These are phyloP conservation scores for Rhizoclosmatium sp. DNA, from an alignment of 192 early-diverging fungal genomes.

Conservation along the genomic window DNA sequence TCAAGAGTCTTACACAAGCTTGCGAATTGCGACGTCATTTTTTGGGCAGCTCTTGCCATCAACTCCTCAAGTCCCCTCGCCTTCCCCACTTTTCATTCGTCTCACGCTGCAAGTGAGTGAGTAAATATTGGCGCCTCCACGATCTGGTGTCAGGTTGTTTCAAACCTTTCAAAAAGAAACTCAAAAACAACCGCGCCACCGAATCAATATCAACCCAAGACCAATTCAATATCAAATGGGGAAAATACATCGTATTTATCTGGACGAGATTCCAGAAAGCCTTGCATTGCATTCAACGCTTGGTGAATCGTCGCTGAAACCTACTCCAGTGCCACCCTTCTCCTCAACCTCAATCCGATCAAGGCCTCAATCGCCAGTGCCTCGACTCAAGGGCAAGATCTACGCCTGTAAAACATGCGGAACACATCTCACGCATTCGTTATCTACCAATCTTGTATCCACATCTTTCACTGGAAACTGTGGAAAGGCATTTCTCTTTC, in stretches of 20 bases:
- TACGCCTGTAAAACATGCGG: neutral
- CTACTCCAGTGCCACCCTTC: neutral
- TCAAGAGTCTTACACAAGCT: constrained; percentile 39
- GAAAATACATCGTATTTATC: constrained; percentile 7
- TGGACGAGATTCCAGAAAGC: constrained; percentile 13
- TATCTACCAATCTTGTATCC: neutral
- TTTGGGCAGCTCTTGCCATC: too few relatives aligned
- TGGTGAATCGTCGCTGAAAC: neutral
- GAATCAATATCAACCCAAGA: too few relatives aligned
- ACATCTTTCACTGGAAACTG: constrained; percentile 46
- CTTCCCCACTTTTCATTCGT: too few relatives aligned
- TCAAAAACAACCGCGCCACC: too few relatives aligned
- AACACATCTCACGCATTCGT: constrained; percentile 10
- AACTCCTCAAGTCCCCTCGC: too few relatives aligned
- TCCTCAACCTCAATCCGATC: neutral
- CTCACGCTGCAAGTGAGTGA: too few relatives aligned
- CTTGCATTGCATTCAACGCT: constrained; percentile 3
- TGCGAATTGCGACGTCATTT: constrained; percentile 32
- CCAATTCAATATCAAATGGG: constrained; percentile 15
- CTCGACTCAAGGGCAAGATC: constrained; percentile 2
- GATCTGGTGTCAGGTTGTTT: too few relatives aligned
- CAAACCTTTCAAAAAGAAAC: too few relatives aligned
- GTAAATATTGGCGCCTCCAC: too few relatives aligned
- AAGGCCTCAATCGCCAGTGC: neutral
- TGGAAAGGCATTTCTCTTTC: constrained; percentile 74